Conservation (phyloP, 1,284 basidiomycete genomes). For the Malassezia brasiliensis region DNA sequence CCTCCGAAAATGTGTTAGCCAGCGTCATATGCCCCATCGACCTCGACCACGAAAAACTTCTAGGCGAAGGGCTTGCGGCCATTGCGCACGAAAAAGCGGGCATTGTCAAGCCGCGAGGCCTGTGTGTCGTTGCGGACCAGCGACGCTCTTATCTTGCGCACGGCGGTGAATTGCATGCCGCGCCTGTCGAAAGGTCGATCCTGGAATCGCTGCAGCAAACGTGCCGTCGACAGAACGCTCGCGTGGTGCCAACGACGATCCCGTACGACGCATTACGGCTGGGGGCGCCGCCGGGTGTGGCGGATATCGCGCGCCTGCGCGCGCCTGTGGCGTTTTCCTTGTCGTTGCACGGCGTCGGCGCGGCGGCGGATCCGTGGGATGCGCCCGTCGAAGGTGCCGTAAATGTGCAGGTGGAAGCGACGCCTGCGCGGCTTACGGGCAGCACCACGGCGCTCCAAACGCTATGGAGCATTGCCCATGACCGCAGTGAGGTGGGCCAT, state of each 20-base stretch:
- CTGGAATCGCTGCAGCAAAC: neutral
- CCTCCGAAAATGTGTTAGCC: slow-evolving; percentile 61
- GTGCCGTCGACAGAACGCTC: neutral
- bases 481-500: slow-evolving; percentile 14
- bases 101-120: slow-evolving; percentile 61
- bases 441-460: slow-evolving; percentile 39
- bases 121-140: slow-evolving; percentile 62
- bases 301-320: neutral
- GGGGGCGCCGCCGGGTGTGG: neutral
- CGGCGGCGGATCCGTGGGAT: neutral
- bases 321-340: neutral
- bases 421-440: slow-evolving; percentile 30
- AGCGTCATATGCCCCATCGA: slow-evolving; percentile 77
- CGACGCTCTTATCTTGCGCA: neutral
- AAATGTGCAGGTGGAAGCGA: slow-evolving; percentile 23
- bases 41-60: slow-evolving; percentile 80
- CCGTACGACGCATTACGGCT: slow-evolving; percentile 1
- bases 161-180: neutral
- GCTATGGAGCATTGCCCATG: slow-evolving; percentile 36
- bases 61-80: slow-evolving; percentile 64
- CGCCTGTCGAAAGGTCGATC: neutral
- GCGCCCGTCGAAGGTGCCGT: neutral
- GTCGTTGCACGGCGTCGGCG: neutral
- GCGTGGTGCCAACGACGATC: slow-evolving; percentile 3
- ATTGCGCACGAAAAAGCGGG: slow-evolving; percentile 78